A percentile compares a stretch with the other conserved stretches of the same genome.
Evolutionary conservation across 345 rosid genomes (phyloP).

Genomic region (Euphorbia tirucalli): DNA sequence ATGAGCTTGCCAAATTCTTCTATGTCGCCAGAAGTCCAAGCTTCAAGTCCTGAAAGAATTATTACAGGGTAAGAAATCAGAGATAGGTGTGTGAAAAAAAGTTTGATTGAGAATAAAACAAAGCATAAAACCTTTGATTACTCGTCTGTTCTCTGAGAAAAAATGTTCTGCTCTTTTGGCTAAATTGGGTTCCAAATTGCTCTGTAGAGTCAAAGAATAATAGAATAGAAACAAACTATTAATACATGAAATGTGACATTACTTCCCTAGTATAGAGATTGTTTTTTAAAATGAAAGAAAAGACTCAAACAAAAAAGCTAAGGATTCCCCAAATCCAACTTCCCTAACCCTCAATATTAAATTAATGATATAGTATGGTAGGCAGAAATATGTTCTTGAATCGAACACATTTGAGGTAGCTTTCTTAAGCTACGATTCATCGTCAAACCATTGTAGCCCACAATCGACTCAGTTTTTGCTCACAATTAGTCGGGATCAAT

Average conservation of each 20-base stretch:
- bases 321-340: too few species aligned
- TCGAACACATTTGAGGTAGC: too few species aligned
- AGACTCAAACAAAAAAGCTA: background rate
- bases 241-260: background rate
- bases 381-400: too few species aligned
- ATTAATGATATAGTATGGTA: too few species aligned
- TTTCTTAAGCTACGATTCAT: too few species aligned
- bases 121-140: slow-evolving; percentile 51
- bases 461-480: background rate
- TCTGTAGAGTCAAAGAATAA: slow-evolving; percentile 32
- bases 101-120: slow-evolving; percentile 6
- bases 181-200: slow-evolving; percentile 46
- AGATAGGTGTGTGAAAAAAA: background rate
- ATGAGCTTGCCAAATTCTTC: slow-evolving; percentile 71
- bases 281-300: background rate
- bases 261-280: background rate
- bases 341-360: too few species aligned
- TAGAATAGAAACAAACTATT: background rate
- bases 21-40: slow-evolving; percentile 75
- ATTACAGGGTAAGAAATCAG: background rate
- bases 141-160: slow-evolving; percentile 81
- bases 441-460: too few species aligned
- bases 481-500: too few species aligned
- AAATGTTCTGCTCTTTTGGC: slow-evolving; percentile 90
- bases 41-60: slow-evolving; percentile 67